These are phyloP conservation scores for Hanseniaspora nectarophila DNA, from an alignment of 805 yeast genomes.

Conservation along the genomic window DNA sequence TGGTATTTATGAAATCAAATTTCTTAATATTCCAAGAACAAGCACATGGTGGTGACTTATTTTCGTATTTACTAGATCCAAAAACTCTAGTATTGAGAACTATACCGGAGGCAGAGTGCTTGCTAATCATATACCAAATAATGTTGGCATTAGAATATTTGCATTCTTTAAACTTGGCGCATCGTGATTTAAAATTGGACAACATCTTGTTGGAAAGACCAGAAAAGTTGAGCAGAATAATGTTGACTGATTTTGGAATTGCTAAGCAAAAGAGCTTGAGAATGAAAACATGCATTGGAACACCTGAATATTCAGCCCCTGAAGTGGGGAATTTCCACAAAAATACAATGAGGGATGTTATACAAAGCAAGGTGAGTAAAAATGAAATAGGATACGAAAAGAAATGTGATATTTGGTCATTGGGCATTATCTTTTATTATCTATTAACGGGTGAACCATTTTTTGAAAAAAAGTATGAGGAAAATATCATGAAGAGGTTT, in stretches of 20 bases:
- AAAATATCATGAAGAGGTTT: neutral
- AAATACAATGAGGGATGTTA: conserved; percentile 6
- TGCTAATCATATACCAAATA: conserved; percentile 45
- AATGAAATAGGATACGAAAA: conserved; percentile 34
- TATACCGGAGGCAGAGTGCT: conserved; percentile 43
- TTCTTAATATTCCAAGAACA: conserved; percentile 40
- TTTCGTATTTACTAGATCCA: conserved; percentile 36
- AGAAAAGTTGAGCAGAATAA: conserved; percentile 39
- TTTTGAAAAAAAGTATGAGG: conserved; percentile 31
- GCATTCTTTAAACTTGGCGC: conserved; percentile 45
- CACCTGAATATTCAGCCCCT: conserved; percentile 64
- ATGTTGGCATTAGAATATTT: conserved; percentile 45
- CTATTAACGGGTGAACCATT: conserved; percentile 56
- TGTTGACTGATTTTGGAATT: conserved; percentile 60
- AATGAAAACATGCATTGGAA: conserved; percentile 45
- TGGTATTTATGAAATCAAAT: conserved; percentile 13
- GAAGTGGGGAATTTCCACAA: conserved; percentile 37
- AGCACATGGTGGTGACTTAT: conserved; percentile 47
- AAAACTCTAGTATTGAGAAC: conserved; percentile 32
- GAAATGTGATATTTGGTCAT: conserved; percentile 60
- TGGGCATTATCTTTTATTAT: conserved; percentile 50
- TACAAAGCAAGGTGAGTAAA: neutral
- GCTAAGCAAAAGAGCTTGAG: conserved; percentile 31
- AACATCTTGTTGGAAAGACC: conserved; percentile 49
- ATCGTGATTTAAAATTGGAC: conserved; percentile 56